These are phyloP conservation scores for Sporothrix pseudoabietina DNA, from an alignment of 2,329 filamentous ascomycete genomes.

Conservation along the genomic window DNA sequence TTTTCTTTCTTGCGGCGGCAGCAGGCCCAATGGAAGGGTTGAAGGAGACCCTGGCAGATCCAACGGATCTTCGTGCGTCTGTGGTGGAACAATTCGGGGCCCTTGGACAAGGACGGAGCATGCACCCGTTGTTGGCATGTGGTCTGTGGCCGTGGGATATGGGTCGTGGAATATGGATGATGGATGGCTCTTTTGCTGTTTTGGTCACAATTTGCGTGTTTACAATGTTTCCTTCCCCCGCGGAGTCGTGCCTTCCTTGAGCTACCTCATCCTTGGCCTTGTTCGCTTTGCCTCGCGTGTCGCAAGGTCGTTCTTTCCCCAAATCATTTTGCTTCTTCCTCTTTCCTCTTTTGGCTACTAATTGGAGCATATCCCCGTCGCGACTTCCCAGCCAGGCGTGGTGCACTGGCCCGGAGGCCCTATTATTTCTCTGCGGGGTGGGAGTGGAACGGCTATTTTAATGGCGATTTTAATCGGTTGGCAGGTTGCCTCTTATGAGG, in stretches of 20 bases:
- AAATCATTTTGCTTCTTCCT: not conserved
- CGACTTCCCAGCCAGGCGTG: not conserved
- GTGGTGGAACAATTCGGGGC: slow-evolving; percentile 28
- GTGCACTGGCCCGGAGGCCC: not conserved
- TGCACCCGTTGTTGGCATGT: slow-evolving; percentile 14
- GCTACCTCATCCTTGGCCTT: not conserved
- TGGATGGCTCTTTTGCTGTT: not conserved
- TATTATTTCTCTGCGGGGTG: slow-evolving; percentile 9
- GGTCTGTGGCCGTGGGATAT: not conserved
- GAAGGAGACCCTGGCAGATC: slow-evolving; percentile 22
- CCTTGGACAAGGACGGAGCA: not conserved
- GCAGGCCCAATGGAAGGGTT: slow-evolving; percentile 4
- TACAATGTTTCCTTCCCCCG: not conserved
- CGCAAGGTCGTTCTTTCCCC: slow-evolving; percentile 7
- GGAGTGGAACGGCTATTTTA: slow-evolving; percentile 2
- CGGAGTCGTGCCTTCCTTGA: not conserved
- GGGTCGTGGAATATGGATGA: not conserved
- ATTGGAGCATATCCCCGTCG: slow-evolving; percentile 21
- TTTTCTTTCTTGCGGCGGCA: not conserved
- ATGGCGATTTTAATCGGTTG: not conserved
- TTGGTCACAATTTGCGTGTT: not conserved
- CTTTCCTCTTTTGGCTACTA: slow-evolving; percentile 20
- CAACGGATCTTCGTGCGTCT: slow-evolving; percentile 23
- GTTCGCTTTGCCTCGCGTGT: not conserved
- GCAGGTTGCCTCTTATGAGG: not conserved